phyloP scores from a whole-genome alignment of 768 basidiomycete genomes.

The Serendipita sp. region DNA sequence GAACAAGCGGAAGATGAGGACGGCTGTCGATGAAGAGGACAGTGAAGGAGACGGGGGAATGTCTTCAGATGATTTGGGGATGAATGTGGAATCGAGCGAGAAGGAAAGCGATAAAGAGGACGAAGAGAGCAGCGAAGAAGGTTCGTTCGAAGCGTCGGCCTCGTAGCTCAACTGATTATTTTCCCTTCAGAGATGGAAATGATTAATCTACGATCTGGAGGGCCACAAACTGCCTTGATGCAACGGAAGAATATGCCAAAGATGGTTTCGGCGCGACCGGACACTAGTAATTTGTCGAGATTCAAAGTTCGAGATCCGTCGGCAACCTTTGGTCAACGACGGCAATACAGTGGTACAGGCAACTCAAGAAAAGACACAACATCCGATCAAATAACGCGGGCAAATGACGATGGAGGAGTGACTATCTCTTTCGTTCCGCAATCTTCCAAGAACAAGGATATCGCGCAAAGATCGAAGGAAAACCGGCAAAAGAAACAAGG shows the following conservation, averaged over 20 bases:
- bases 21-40: conserved; percentile 76
- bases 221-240: background rate
- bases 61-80: conserved; percentile 17
- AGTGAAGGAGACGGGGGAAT: conserved; percentile 56
- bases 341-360: conserved; percentile 34
- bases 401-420: conserved; percentile 21
- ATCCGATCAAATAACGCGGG: conserved; percentile 19
- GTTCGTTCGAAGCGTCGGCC: background rate
- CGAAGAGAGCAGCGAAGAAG: conserved; percentile 13
- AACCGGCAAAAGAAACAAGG: conserved; percentile 31
- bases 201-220: background rate
- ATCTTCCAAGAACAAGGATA: conserved; percentile 20
- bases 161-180: background rate
- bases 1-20: conserved; percentile 28
- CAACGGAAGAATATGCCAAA: too few relatives aligned
- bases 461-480: conserved; percentile 24
- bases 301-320: conserved; percentile 24
- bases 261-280: too few relatives aligned
- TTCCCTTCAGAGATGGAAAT: background rate
- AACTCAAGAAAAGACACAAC: conserved; percentile 23
- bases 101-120: conserved; percentile 13
- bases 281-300: too few relatives aligned
- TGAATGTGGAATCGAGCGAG: conserved; percentile 13
- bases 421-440: conserved; percentile 21
- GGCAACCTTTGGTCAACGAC: conserved; percentile 8